Evolutionary conservation across 352 stramenopile species (phyloP), one percentile per base, ranked within the genome.

Genomic region (Phytophthora melonis): DNA sequence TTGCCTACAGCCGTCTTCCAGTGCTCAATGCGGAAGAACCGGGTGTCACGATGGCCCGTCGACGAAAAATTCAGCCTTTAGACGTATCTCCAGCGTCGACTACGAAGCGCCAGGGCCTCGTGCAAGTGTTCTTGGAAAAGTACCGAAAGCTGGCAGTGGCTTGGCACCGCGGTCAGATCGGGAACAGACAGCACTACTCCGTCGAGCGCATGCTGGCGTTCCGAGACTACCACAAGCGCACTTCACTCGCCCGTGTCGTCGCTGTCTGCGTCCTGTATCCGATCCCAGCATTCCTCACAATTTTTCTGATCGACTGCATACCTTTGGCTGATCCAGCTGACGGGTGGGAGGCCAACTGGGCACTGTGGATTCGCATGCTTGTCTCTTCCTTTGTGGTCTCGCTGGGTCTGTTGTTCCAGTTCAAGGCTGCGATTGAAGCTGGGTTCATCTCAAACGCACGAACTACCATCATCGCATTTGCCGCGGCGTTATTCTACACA

Each of bases 131-230:
- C 13, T 5, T 45, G 18, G 32, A 23, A 21, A 60, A n/a, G 6
- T 66, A 66, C 32, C 59, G 27, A 4, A n/a, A 47, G 11, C 1
- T 58, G 16, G 41, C n/a, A 14, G 21, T 56, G 18, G 3, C 18
- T n/a, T 67, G 60, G 60, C 30, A 58, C 5, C n/a, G 30, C 30
- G 23, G 21, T 34, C 60, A 58, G 36, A 67, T 67, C 34, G 60
- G 60, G 3, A 52, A 67, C 16, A 13, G 19, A 3, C 34, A 36
- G 9, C 23, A 18, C 3, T 62, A 68, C n/a, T 68, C 62, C 5
- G 23, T 68, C 9, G 62, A 68, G 25, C 50, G 62, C 4, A 18
- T 68, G 52, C 32, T 68, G 8, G 45, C 60, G 5, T 67, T 67
- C 34, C 60, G 60, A 4, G 47, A 67, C 32, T 67, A 58, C 19